phyloP scores from a whole-genome alignment of 2,329 filamentous ascomycete species.

The Cladophialophora psammophila region DNA sequence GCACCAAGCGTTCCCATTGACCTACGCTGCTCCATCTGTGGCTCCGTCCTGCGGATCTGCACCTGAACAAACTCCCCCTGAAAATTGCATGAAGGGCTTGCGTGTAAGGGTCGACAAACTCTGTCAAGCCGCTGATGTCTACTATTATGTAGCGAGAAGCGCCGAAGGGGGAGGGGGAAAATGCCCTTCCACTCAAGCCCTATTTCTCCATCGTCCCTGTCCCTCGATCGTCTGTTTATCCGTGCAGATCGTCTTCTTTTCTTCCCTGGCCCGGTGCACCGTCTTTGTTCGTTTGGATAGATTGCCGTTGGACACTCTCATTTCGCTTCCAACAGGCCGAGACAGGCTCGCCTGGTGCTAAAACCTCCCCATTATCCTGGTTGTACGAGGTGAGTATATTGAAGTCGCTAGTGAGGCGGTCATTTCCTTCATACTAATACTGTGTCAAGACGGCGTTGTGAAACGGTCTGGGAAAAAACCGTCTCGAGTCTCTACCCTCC shows the following conservation, averaged over 20 bases:
- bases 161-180: slow-evolving; percentile 15
- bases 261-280: slow-evolving; percentile 11
- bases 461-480: slow-evolving; percentile 22
- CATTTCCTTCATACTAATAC: slow-evolving; percentile 33
- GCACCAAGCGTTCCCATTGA: slow-evolving; percentile 5
- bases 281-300: slow-evolving; percentile 6
- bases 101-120: slow-evolving; percentile 14
- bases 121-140: slow-evolving; percentile 9
- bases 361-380: slow-evolving; percentile 6
- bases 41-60: slow-evolving; percentile 13
- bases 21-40: slow-evolving; percentile 7
- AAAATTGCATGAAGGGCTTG: slow-evolving; percentile 13
- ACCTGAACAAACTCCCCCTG: slow-evolving; percentile 14
- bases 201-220: slow-evolving; percentile 23
- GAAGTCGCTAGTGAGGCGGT: slow-evolving; percentile 9
- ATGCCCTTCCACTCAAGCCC: slow-evolving; percentile 4
- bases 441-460: slow-evolving; percentile 37
- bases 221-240: slow-evolving; percentile 24
- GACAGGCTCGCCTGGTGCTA: slow-evolving; percentile 32
- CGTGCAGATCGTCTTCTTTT: slow-evolving; percentile 29
- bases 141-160: slow-evolving; percentile 18
- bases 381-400: slow-evolving; percentile 27
- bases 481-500: slow-evolving; percentile 27
- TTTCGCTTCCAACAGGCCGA: slow-evolving; percentile 17
- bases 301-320: slow-evolving; percentile 12